These are phyloP conservation scores for Aspergillus japonicus DNA, from an alignment of 2,329 filamentous ascomycete species.

Conservation along the genomic window DNA sequence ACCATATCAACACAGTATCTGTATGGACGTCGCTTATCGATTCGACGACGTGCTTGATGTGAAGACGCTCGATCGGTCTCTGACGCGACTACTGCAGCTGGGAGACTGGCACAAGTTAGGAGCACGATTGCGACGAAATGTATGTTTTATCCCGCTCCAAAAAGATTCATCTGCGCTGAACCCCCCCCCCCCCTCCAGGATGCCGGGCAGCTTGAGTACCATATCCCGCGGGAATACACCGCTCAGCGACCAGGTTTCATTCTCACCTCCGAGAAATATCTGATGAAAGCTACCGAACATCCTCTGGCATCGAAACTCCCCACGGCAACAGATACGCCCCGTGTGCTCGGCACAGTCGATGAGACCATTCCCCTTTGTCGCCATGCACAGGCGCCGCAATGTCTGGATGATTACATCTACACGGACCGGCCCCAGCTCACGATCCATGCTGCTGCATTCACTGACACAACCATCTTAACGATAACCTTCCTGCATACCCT, in stretches of 20 bases:
- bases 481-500: conserved; percentile 51
- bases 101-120: conserved; percentile 51
- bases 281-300: conserved; percentile 36
- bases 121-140: conserved; percentile 45
- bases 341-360: not conserved
- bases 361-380: not conserved
- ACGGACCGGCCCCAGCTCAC: conserved; percentile 49
- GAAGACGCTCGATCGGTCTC: conserved; percentile 36
- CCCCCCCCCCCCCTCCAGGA: conserved; percentile 2
- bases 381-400: not conserved
- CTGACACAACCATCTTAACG: conserved; percentile 50
- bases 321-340: not conserved
- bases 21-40: conserved; percentile 30
- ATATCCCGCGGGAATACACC: conserved; percentile 41
- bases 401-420: conserved; percentile 42
- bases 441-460: conserved; percentile 51
- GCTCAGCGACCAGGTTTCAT: conserved; percentile 41
- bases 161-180: not conserved
- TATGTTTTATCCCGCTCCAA: conserved; percentile 16
- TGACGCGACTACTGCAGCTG: conserved; percentile 42
- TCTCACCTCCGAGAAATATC: conserved; percentile 41
- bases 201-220: conserved; percentile 41
- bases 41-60: conserved; percentile 52
- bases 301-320: not conserved
- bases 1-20: conserved; percentile 7